Evolutionary conservation across 163 green algal species (phyloP).

Genomic region (Scenedesmus sp.): DNA sequence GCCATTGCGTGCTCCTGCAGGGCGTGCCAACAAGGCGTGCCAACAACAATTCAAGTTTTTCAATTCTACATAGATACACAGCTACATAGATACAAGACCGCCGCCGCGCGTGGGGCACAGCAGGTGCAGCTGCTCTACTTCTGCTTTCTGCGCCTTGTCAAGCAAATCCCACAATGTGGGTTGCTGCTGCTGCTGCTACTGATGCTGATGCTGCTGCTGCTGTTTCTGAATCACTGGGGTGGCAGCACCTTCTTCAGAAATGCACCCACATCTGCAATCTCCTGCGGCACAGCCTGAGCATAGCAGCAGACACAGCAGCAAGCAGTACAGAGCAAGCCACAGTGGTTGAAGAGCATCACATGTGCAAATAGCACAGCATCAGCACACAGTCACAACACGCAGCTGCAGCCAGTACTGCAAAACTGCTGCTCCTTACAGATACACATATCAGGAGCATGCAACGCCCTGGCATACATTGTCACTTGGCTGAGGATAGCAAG

Average conservation of each 20-base stretch:
- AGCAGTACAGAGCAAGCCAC: neutral
- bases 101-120: too few species aligned
- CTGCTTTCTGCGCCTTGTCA: neutral
- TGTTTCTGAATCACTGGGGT: neutral
- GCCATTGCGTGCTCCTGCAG: too few species aligned
- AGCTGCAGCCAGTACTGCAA: too few species aligned
- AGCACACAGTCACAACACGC: too few species aligned
- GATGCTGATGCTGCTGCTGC: neutral
- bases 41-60: neutral
- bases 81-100: neutral
- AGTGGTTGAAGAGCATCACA: neutral
- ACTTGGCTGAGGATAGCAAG: too few species aligned
- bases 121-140: neutral
- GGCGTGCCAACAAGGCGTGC: neutral
- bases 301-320: neutral
- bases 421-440: too few species aligned
- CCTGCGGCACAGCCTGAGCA: slow-evolving; percentile 36
- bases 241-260: slow-evolving; percentile 53
- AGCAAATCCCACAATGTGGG: neutral
- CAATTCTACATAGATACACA: too few species aligned
- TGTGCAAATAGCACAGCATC: too few species aligned
- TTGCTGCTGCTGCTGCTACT: neutral
- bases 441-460: too few species aligned
- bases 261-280: slow-evolving; percentile 42
- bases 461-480: too few species aligned